Percentiles rank a stretch among this genome's conserved stretches.
phyloP scores from a whole-genome alignment of 139 green algal genomes.

The Dunaliella primolecta region DNA sequence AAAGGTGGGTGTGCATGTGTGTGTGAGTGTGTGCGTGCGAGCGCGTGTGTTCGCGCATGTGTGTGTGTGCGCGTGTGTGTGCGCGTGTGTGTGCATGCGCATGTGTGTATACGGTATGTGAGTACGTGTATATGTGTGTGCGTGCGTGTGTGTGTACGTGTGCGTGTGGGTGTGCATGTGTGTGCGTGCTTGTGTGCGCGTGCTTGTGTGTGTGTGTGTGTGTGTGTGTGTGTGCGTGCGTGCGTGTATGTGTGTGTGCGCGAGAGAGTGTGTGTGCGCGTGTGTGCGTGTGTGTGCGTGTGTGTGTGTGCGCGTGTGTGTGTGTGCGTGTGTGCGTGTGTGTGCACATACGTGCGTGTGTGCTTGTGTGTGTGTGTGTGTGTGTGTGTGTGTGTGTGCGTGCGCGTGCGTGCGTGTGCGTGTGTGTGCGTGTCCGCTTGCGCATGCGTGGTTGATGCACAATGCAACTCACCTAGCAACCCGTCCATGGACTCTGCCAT shows the following conservation, averaged over 20 bases:
- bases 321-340: background rate
- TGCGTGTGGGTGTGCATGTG: constrained; percentile 1
- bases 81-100: constrained; percentile 9
- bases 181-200: background rate
- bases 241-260: background rate
- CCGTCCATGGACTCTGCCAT: background rate
- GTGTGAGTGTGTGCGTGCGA: background rate
- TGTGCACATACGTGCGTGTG: too few species aligned
- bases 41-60: background rate
- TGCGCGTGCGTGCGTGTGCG: constrained; percentile 12
- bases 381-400: constrained; percentile 15
- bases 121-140: background rate
- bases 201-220: background rate
- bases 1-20: background rate
- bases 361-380: background rate
- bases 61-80: background rate
- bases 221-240: background rate
- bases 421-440: constrained; percentile 7
- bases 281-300: constrained; percentile 4
- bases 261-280: background rate
- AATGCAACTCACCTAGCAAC: background rate
- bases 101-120: too few species aligned
- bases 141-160: background rate
- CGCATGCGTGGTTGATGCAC: background rate
- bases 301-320: background rate